phyloP scores from a whole-genome alignment of 768 basidiomycete species.

The Pleurotus tuber-regium region DNA sequence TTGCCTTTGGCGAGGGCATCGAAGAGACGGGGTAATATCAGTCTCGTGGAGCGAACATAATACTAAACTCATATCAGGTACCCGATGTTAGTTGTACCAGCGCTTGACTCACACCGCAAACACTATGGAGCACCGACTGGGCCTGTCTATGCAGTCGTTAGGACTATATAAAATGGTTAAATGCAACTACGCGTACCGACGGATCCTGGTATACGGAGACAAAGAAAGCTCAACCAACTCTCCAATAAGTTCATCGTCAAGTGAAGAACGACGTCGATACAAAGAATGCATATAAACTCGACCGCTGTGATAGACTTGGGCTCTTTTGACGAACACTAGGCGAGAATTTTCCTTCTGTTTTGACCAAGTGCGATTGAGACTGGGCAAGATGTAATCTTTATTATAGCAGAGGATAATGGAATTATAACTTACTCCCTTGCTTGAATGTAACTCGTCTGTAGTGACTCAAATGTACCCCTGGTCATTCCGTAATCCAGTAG shows the following conservation, averaged over 20 bases:
- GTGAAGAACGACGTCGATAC: constrained; percentile 67
- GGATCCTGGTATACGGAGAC: constrained; percentile 75
- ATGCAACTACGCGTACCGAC: constrained; percentile 49
- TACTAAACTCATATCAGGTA: constrained; percentile 37
- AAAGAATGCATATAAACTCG: constrained; percentile 76
- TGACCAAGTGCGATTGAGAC: constrained; percentile 63
- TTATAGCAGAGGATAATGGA: neutral
- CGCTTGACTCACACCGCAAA: constrained; percentile 52
- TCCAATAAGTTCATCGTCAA: constrained; percentile 68
- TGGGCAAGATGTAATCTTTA: constrained; percentile 21
- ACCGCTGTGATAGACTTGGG: constrained; percentile 73
- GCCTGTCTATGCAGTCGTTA: constrained; percentile 47
- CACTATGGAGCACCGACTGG: constrained; percentile 62
- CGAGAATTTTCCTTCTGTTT: constrained; percentile 78
- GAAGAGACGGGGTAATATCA: constrained; percentile 58
- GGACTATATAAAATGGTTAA: neutral
- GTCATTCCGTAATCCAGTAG: constrained; percentile 70
- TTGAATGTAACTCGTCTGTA: constrained; percentile 67
- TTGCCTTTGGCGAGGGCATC: constrained; percentile 66
- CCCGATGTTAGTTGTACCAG: neutral
- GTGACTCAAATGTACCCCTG: constrained; percentile 52
- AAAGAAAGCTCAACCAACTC: constrained; percentile 75
- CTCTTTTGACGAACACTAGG: constrained; percentile 71
- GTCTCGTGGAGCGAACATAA: constrained; percentile 69
- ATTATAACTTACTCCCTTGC: constrained; percentile 51